phyloP scores from a whole-genome alignment of 352 stramenopile species.

The Pythium brachiatum region DNA sequence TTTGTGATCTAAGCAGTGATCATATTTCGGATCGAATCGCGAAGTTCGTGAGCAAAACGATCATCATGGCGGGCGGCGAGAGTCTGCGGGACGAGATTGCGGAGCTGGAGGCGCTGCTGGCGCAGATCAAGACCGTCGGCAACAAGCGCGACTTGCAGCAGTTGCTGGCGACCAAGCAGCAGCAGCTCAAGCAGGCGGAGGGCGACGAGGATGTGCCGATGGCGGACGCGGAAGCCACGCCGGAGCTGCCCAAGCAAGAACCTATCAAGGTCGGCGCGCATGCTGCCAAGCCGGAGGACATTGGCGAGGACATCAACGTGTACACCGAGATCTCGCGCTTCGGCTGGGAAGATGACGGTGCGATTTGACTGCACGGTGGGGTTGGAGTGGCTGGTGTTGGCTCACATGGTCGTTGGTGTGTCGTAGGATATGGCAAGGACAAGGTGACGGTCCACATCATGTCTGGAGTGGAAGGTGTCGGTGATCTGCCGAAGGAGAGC shows the following conservation, averaged over 20 bases:
- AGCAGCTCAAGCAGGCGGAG: conserved; percentile 30
- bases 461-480: conserved; percentile 79
- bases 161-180: conserved; percentile 61
- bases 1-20: conserved; percentile 1
- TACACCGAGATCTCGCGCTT: conserved; percentile 87
- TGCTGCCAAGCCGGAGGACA: conserved; percentile 16
- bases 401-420: neutral
- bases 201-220: conserved; percentile 25
- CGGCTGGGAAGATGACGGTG: conserved; percentile 83
- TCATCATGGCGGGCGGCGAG: conserved; percentile 29
- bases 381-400: neutral
- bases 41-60: neutral
- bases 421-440: conserved; percentile 72
- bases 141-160: conserved; percentile 64
- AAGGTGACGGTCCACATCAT: conserved; percentile 84
- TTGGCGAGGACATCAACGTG: conserved; percentile 39
- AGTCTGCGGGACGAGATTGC: conserved; percentile 49
- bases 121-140: conserved; percentile 45
- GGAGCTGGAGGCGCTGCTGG: conserved; percentile 67
- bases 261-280: conserved; percentile 31
- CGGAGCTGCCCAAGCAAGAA: conserved; percentile 19
- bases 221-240: conserved; percentile 20
- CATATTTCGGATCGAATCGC: conserved; percentile 1
- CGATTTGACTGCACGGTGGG: neutral
- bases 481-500: conserved; percentile 64